Conservation (phyloP, 768 basidiomycete genomes). For the Suillus placidus region DNA sequence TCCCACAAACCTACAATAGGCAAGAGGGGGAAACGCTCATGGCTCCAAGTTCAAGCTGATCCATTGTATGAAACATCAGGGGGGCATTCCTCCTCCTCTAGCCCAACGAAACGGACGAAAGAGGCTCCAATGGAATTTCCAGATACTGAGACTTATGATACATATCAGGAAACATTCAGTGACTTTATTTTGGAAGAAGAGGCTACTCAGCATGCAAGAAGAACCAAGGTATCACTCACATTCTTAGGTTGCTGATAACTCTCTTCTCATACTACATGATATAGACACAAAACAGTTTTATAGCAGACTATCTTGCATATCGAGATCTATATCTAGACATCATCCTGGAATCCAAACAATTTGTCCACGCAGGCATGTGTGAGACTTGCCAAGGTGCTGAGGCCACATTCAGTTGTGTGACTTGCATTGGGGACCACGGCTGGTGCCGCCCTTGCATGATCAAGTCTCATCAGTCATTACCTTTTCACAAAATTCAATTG, state of each 20-base stretch:
- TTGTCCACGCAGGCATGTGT: not conserved
- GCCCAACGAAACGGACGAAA: not conserved
- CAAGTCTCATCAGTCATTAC: slow-evolving; percentile 1
- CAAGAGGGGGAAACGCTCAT: not conserved
- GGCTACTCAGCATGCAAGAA: slow-evolving; percentile 2
- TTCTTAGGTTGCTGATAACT: not conserved
- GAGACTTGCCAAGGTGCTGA: slow-evolving; percentile 1
- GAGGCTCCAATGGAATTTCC: not conserved
- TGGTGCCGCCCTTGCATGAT: slow-evolving; percentile 4
- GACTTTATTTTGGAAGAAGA: not conserved
- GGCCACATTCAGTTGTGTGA: slow-evolving; percentile 2
- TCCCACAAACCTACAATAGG: not conserved
- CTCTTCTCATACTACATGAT: not conserved
- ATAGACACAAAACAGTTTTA: slow-evolving; percentile 11
- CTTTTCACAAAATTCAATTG: slow-evolving; percentile 20
- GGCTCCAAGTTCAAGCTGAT: not conserved
- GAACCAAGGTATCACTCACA: not conserved
- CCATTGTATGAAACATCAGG: not conserved
- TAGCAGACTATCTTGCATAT: slow-evolving; percentile 7
- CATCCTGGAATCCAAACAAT: slow-evolving; percentile 7
- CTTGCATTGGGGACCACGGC: slow-evolving; percentile 6
- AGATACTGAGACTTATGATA: not conserved
- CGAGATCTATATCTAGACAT: not conserved
- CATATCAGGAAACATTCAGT: not conserved
- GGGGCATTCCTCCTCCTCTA: not conserved